phyloP scores from a whole-genome alignment of 1,284 basidiomycete species.

The Trametes sp. region DNA sequence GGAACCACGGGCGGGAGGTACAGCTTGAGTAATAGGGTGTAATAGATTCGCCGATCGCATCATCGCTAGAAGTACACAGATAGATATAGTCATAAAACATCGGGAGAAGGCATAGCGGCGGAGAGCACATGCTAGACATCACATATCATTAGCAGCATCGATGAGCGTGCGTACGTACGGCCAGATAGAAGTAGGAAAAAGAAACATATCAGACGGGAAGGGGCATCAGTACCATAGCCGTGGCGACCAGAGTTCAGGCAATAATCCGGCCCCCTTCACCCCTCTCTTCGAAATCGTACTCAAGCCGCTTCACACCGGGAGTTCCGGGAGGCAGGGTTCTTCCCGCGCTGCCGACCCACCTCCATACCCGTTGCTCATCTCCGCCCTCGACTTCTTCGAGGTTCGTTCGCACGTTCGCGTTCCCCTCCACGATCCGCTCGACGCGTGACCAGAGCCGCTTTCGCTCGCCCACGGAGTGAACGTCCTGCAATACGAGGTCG shows the following conservation, averaged over 20 bases:
- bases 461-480: constrained; percentile 75
- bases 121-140: constrained; percentile 13
- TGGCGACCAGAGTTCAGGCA: constrained; percentile 30
- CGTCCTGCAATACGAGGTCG: constrained; percentile 87
- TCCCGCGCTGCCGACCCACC: constrained; percentile 74
- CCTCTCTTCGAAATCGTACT: constrained; percentile 32
- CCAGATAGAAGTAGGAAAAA: neutral
- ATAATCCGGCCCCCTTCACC: constrained; percentile 35
- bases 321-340: constrained; percentile 34
- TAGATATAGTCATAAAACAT: constrained; percentile 31
- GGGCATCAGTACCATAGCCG: neutral
- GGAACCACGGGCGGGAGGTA: neutral
- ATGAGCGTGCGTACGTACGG: constrained; percentile 7
- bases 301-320: constrained; percentile 29
- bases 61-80: constrained; percentile 18
- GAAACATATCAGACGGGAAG: constrained; percentile 13
- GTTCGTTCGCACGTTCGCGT: constrained; percentile 92
- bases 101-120: constrained; percentile 14
- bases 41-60: constrained; percentile 3
- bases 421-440: constrained; percentile 88
- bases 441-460: constrained; percentile 88
- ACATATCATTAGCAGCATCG: constrained; percentile 11
- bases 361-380: constrained; percentile 87
- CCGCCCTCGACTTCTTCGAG: constrained; percentile 90
- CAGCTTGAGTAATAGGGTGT: constrained; percentile 10